Evolutionary conservation across 1,139 yeast species (phyloP).

Genomic region (Candida neerlandica): DNA sequence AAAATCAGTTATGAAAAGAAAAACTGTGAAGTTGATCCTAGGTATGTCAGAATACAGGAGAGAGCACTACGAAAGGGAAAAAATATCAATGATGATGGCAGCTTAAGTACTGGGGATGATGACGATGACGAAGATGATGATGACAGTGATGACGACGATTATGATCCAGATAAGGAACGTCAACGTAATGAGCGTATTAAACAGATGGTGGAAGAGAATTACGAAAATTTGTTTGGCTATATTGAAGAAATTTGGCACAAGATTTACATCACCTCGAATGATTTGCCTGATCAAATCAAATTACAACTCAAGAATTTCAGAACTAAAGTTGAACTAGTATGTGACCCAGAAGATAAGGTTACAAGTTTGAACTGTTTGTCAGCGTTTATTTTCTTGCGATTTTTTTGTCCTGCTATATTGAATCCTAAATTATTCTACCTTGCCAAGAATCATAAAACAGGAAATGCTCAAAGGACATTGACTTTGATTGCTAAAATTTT

Average conservation of each 20-base stretch:
- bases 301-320: slow-evolving; percentile 60
- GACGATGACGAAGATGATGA: slow-evolving; percentile 27
- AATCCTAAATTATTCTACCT: slow-evolving; percentile 85
- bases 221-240: slow-evolving; percentile 53
- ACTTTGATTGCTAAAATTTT: slow-evolving; percentile 82
- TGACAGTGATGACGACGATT: slow-evolving; percentile 28
- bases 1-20: slow-evolving; percentile 53
- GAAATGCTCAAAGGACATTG: slow-evolving; percentile 71
- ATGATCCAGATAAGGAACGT: slow-evolving; percentile 37
- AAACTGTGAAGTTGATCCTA: slow-evolving; percentile 77
- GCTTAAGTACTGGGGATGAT: slow-evolving; percentile 16
- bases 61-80: slow-evolving; percentile 27
- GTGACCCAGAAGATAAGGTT: slow-evolving; percentile 57
- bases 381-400: slow-evolving; percentile 81
- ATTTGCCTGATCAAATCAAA: slow-evolving; percentile 72
- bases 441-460: slow-evolving; percentile 69
- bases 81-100: slow-evolving; percentile 20
- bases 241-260: slow-evolving; percentile 71
- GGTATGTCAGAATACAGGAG: slow-evolving; percentile 48
- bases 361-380: slow-evolving; percentile 72
- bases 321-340: slow-evolving; percentile 59
- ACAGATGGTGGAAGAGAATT: slow-evolving; percentile 50
- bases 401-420: slow-evolving; percentile 87
- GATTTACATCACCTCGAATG: slow-evolving; percentile 70
- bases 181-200: slow-evolving; percentile 29